Base-by-base conservation (phyloP, 164 flowering plant genomes). In the Euptelea pleiosperma region DNA sequence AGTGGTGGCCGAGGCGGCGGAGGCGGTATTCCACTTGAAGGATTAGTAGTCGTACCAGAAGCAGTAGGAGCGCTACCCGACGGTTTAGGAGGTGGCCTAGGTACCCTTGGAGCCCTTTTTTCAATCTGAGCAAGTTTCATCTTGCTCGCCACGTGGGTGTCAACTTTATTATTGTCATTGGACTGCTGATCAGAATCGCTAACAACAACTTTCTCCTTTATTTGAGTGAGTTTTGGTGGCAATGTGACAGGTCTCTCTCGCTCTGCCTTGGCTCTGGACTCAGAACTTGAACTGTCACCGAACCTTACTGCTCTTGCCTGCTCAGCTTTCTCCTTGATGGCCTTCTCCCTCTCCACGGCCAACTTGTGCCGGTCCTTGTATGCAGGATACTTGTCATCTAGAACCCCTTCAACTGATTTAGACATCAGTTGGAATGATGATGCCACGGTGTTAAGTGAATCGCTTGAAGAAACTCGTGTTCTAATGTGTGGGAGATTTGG, bases 361-460 rank as follows among this genome's bases (percentile, higher is more conserved):
- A 93, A 71, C 65, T 88, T 93, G 70, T 93, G 97, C 15, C 96
- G 65, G 54, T 90, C 96, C 71, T 82, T 93, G 52, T 81, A 93
- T 12, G 87, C 96, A 47, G 99, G 99, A 70, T 93, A 88, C 74
- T 86, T 93, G 28, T 88, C 96, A 63, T 83, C 91, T 36, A 85
- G 11, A 61, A 75, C 89, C 33, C 95, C 92, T 24, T 80, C 96
- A 54, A 88, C 91, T 36, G 99, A 88, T 70, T 81, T 90, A 19
- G 96, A 88, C 97, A 93, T 93, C 47, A 93, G 34, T 1, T 82
- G 87, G 75, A 93, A 93, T 21, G 99, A 90, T 6, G 82, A 15
- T 39, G 93, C 77, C 35, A 90, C 96, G 28, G 63, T 45, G 65
- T 85, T 81, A 5, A 82, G 74, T n/a, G 89, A 65, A 64, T 83